phyloP scores from a whole-genome alignment of 805 yeast genomes.

The Nakazawaea ernobii region DNA sequence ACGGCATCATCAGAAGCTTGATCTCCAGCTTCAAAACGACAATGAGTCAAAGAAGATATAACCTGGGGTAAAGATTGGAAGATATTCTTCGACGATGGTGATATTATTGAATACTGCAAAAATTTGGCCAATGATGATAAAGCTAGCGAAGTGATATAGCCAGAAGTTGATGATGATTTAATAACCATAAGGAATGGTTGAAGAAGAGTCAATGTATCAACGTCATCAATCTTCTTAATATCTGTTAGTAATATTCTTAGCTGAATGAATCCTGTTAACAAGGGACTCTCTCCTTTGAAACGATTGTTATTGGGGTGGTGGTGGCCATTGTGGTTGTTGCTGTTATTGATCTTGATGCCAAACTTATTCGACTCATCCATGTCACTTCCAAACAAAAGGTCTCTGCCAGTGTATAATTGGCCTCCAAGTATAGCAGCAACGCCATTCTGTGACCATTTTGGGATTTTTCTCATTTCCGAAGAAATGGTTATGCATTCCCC shows the following conservation, averaged over 20 bases:
- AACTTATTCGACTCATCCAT: conserved; percentile 27
- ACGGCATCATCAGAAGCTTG: conserved; percentile 91
- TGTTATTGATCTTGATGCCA: conserved; percentile 15
- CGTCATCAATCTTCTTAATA: conserved; percentile 40
- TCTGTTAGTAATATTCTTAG: conserved; percentile 66
- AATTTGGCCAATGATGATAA: conserved; percentile 71
- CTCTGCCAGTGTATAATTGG: conserved; percentile 23
- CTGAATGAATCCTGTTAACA: conserved; percentile 74
- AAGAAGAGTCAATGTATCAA: conserved; percentile 68
- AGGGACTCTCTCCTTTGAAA: conserved; percentile 34
- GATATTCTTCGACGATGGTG: conserved; percentile 46
- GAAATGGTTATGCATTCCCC: conserved; percentile 84
- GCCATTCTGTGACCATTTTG: conserved; percentile 69
- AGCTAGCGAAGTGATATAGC: conserved; percentile 78
- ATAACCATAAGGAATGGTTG: conserved; percentile 85
- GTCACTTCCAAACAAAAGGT: conserved; percentile 18
- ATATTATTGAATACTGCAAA: conserved; percentile 63
- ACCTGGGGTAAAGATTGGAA: conserved; percentile 57
- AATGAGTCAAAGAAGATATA: conserved; percentile 77
- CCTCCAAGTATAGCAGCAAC: conserved; percentile 79
- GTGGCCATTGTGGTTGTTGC: not conserved
- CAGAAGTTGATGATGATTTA: conserved; percentile 80
- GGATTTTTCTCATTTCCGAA: conserved; percentile 83
- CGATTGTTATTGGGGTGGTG: conserved; percentile 23
- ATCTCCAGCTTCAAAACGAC: conserved; percentile 93